Conservation (phyloP, 805 yeast genomes). For the Kluyveromyces siamensis region DNA sequence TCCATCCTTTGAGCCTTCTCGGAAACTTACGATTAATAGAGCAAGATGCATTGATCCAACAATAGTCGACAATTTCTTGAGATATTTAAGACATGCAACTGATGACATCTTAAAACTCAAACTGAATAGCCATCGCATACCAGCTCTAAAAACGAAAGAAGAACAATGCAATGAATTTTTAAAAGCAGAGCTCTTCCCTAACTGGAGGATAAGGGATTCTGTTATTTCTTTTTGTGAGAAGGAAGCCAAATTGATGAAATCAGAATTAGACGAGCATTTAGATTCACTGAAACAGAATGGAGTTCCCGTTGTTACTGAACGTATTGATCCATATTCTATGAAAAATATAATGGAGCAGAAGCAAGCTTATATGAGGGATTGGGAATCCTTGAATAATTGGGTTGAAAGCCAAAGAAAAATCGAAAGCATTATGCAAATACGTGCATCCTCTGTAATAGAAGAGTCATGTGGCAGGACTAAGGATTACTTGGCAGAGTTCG, state of each 20-base stretch:
- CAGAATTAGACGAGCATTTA: constrained; percentile 23
- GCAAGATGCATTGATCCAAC: constrained; percentile 24
- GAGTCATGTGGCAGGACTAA: constrained; percentile 31
- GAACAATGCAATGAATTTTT: constrained; percentile 31
- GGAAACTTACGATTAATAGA: constrained; percentile 17
- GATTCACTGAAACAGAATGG: constrained; percentile 13
- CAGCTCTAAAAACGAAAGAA: constrained; percentile 10
- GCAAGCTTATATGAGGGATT: constrained; percentile 22
- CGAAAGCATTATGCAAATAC: constrained; percentile 33
- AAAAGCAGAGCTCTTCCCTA: constrained; percentile 32
- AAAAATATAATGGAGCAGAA: constrained; percentile 29
- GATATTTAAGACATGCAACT: constrained; percentile 23
- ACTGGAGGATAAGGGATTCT: constrained; percentile 36
- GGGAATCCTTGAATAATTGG: constrained; percentile 28
- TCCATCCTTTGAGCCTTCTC: not conserved
- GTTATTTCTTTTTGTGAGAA: constrained; percentile 36
- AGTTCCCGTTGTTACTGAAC: constrained; percentile 18
- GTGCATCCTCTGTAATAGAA: constrained; percentile 27
- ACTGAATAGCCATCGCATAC: constrained; percentile 32
- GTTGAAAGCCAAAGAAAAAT: constrained; percentile 33
- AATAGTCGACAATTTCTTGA: constrained; percentile 23
- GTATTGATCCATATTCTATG: constrained; percentile 45
- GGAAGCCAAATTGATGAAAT: constrained; percentile 25
- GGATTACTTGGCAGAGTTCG: constrained; percentile 20
- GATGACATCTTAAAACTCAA: constrained; percentile 41